Evolutionary conservation across 371 early-diverging fungal genomes (phyloP).

Genomic region (Lichtheimia ramosa): DNA sequence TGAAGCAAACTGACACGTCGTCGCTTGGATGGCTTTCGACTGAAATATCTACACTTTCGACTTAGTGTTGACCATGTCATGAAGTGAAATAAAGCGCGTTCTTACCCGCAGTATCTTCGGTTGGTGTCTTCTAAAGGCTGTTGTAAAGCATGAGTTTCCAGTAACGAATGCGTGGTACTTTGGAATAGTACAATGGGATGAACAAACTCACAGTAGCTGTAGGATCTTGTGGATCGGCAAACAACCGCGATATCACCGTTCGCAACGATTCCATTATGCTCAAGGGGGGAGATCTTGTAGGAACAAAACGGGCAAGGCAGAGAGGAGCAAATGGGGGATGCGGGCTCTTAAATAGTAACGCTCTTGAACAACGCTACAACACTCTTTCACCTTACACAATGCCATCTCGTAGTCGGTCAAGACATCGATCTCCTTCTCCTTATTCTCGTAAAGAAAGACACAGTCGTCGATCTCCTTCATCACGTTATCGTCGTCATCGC

Average conservation of each 20-base stretch:
- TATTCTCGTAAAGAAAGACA: neutral
- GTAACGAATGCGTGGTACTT: neutral
- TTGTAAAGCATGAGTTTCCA: neutral
- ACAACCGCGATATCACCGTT: conserved; percentile 42
- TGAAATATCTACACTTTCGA: conserved; percentile 12
- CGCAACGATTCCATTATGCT: conserved; percentile 41
- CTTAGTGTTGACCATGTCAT: neutral
- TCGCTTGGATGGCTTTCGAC: conserved; percentile 36
- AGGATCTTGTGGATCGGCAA: conserved; percentile 38
- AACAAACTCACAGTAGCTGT: conserved; percentile 20
- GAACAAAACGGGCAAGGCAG: too few relatives aligned
- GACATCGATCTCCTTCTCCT: conserved; percentile 5
- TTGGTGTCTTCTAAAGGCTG: conserved; percentile 10
- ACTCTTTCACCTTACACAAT: neutral
- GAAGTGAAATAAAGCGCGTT: conserved; percentile 5
- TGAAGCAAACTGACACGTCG: conserved; percentile 39
- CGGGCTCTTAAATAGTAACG: too few relatives aligned
- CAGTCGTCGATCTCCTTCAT: conserved; percentile 9
- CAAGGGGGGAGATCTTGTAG: too few relatives aligned
- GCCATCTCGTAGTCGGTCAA: neutral
- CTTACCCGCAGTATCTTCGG: conserved; percentile 14
- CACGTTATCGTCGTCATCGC: conserved; percentile 9
- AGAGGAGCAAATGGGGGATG: too few relatives aligned
- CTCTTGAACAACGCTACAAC: too few relatives aligned
- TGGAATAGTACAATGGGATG: neutral